phyloP scores from a whole-genome alignment of 305 asterid species.

The Petunia hybrid region DNA sequence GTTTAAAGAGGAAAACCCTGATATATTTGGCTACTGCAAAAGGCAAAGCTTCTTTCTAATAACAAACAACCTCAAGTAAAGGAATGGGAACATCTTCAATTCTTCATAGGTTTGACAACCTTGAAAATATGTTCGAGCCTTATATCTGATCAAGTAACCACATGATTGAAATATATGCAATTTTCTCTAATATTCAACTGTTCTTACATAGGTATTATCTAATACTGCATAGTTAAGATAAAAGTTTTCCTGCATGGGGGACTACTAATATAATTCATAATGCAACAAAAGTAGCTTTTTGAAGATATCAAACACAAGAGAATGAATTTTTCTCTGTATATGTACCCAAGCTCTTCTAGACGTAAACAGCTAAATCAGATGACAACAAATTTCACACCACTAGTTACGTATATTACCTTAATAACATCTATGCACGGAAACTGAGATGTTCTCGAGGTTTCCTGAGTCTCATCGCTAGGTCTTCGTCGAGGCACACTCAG shows the following conservation, averaged over 20 bases:
- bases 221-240: no score
- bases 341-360: slow-evolving; percentile 23
- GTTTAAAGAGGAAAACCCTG: no score
- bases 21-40: no score
- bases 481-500: slow-evolving; percentile 30
- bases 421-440: slow-evolving; percentile 23
- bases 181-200: no score
- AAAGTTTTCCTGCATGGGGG: not conserved
- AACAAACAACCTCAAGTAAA: no score
- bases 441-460: slow-evolving; percentile 29
- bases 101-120: no score
- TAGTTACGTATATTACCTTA: slow-evolving; percentile 20
- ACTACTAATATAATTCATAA: slow-evolving; percentile 3
- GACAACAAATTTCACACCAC: not conserved
- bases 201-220: no score
- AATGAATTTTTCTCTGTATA: not conserved
- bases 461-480: slow-evolving; percentile 30
- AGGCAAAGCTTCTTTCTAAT: no score
- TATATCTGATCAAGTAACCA: no score
- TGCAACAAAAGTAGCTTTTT: not conserved
- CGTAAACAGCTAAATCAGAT: slow-evolving; percentile 19
- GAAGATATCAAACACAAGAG: not conserved
- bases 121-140: no score
- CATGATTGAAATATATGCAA: no score
- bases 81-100: no score